phyloP scores from a whole-genome alignment of 768 basidiomycete species.

The Gloeostereum incarnatum region DNA sequence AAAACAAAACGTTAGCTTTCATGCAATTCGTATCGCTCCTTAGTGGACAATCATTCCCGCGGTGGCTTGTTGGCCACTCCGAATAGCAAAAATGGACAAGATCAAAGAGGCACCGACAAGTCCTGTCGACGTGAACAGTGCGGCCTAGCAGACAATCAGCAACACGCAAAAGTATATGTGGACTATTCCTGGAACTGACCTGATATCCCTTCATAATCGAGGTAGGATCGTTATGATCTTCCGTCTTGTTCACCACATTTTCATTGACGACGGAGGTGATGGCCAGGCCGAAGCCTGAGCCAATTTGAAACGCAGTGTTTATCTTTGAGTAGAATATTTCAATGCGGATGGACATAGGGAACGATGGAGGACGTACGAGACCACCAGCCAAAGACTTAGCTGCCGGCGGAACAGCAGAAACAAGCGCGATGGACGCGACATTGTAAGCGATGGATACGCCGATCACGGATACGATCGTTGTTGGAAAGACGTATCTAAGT shows the following conservation, averaged over 20 bases:
- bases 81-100: constrained; percentile 3
- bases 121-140: constrained; percentile 6
- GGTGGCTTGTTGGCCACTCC: constrained; percentile 4
- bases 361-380: background rate
- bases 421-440: constrained; percentile 6
- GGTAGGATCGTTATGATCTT: constrained; percentile 3
- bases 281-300: constrained; percentile 6
- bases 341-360: background rate
- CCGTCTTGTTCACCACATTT: constrained; percentile 4
- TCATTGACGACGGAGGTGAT: constrained; percentile 6
- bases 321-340: constrained; percentile 1
- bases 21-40: background rate
- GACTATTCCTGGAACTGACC: background rate
- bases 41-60: constrained; percentile 6
- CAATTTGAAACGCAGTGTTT: constrained; percentile 6
- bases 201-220: constrained; percentile 7
- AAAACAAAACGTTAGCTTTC: too few species aligned
- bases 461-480: constrained; percentile 2
- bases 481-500: constrained; percentile 5
- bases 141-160: background rate
- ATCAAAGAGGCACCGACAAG: constrained; percentile 5
- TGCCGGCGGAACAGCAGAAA: constrained; percentile 5
- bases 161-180: background rate
- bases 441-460: constrained; percentile 5
- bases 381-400: constrained; percentile 7